These are phyloP conservation scores for Dictyostelium discoideum DNA, from an alignment of 78 protist genomes.

Conservation along the genomic window dicty_2.7 NC_007088.5:5114501-5115000, in stretches of 20 bases:
- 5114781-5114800: background rate
- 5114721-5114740: background rate
- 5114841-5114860: background rate
- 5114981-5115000: background rate
- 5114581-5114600: background rate
- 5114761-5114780: background rate
- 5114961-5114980: background rate
- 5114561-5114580: background rate
- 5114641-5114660: no score
- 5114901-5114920: conserved; percentile 4
- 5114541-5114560: background rate
- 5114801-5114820: background rate
- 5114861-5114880: background rate
- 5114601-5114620: background rate
- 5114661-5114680: background rate
- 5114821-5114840: background rate
- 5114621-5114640: background rate
- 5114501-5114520: background rate
- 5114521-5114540: background rate
- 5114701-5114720: background rate
- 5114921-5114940: background rate
- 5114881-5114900: background rate
- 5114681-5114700: background rate
- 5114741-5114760: conserved; percentile 6
- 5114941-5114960: background rate